Percentiles rank a stretch among this genome's conserved stretches.
Conservation (phyloP, 371 early-diverging fungal species). For the Batrachochytrium dendrobatidis region DNA sequence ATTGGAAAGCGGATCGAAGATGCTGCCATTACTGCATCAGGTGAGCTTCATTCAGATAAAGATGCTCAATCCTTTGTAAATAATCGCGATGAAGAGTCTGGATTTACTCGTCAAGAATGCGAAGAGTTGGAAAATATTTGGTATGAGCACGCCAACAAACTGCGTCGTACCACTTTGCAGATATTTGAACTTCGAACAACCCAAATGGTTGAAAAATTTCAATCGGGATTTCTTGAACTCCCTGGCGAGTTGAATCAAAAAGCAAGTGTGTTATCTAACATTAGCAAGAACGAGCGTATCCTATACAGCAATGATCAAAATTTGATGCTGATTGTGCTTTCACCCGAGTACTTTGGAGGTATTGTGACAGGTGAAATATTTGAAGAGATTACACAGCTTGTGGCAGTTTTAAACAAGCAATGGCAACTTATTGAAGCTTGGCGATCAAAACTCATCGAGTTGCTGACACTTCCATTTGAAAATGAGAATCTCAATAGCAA, state of each 20-base stretch:
- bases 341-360: slow-evolving; percentile 8
- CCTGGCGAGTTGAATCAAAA: too few species aligned
- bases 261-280: too few species aligned
- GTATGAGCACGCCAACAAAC: neutral
- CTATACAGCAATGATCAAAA: too few species aligned
- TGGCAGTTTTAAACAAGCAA: neutral
- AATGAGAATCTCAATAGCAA: too few species aligned
- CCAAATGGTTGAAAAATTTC: neutral
- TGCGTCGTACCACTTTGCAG: neutral
- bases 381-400: slow-evolving; percentile 16
- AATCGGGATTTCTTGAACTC: neutral
- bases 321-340: neutral
- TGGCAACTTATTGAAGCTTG: neutral
- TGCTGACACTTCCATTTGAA: neutral
- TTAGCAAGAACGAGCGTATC: too few species aligned
- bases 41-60: too few species aligned
- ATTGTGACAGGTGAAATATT: slow-evolving; percentile 19
- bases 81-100: slow-evolving; percentile 18
- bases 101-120: slow-evolving; percentile 8
- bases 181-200: neutral
- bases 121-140: neutral
- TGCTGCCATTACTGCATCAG: too few species aligned
- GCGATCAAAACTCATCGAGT: neutral
- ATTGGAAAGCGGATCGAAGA: slow-evolving; percentile 18
- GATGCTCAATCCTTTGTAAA: slow-evolving; percentile 43